phyloP scores from a whole-genome alignment of 768 basidiomycete species.

The Pleurotus giganteus region DNA sequence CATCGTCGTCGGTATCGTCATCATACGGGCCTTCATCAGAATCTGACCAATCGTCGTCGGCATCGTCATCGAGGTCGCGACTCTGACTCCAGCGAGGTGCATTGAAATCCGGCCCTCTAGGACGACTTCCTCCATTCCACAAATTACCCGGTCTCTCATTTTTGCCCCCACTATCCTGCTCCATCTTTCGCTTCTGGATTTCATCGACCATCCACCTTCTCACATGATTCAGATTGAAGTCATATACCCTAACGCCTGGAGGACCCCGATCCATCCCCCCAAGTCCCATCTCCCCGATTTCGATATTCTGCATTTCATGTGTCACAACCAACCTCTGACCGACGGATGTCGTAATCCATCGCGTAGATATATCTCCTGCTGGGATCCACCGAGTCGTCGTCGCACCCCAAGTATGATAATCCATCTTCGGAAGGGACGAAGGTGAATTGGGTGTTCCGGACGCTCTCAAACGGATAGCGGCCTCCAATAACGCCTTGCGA shows the following conservation, averaged over 20 bases:
- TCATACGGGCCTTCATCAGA: too few relatives aligned
- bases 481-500: constrained; percentile 24
- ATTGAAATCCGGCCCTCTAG: not conserved
- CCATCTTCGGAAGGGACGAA: constrained; percentile 11
- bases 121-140: constrained; percentile 6
- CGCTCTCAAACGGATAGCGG: constrained; percentile 11
- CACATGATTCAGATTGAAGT: constrained; percentile 28
- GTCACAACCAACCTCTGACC: constrained; percentile 30
- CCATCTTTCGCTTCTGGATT: too few relatives aligned
- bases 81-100: not conserved
- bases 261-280: not conserved
- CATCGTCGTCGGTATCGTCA: not conserved
- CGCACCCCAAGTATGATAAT: constrained; percentile 33
- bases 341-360: constrained; percentile 38
- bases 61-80: too few relatives aligned
- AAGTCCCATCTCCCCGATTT: not conserved
- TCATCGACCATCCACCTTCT: constrained; percentile 4
- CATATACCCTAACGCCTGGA: constrained; percentile 16
- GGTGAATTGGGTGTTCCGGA: not conserved
- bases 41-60: too few relatives aligned
- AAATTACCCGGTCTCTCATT: constrained; percentile 8
- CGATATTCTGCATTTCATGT: constrained; percentile 5
- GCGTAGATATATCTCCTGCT: constrained; percentile 24
- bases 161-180: not conserved
- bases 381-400: constrained; percentile 31